Evolutionary conservation across 2,329 filamentous ascomycete genomes (phyloP).

Genomic region (Penicillium nordicum): DNA sequence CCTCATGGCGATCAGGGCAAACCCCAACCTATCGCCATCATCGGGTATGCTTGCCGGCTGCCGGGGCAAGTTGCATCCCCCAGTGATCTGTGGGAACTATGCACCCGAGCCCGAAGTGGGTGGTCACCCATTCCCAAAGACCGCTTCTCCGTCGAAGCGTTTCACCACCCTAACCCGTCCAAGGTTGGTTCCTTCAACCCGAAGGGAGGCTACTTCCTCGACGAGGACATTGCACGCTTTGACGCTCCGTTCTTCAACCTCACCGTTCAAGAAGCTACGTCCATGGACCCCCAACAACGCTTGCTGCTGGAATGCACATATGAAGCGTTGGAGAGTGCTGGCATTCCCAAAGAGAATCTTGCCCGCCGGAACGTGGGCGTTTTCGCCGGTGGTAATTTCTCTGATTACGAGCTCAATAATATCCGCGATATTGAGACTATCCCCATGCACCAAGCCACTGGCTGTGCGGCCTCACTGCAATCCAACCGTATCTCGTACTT

Average conservation of each 20-base stretch:
- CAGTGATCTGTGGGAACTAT: slow-evolving; percentile 24
- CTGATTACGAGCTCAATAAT: slow-evolving; percentile 25
- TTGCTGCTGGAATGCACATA: slow-evolving; percentile 25
- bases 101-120: slow-evolving; percentile 22
- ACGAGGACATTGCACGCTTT: slow-evolving; percentile 26
- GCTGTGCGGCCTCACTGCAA: slow-evolving; percentile 20
- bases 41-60: slow-evolving; percentile 27
- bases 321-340: slow-evolving; percentile 30
- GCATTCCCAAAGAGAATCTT: slow-evolving; percentile 26
- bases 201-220: slow-evolving; percentile 25
- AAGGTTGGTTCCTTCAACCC: slow-evolving; percentile 23
- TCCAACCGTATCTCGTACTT: slow-evolving; percentile 31
- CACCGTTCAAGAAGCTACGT: slow-evolving; percentile 22
- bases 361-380: slow-evolving; percentile 23
- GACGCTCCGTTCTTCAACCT: slow-evolving; percentile 29
- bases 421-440: slow-evolving; percentile 22
- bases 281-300: slow-evolving; percentile 28
- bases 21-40: slow-evolving; percentile 23
- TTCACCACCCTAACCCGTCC: slow-evolving; percentile 23
- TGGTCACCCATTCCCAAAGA: slow-evolving; percentile 22
- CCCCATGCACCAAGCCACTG: slow-evolving; percentile 22
- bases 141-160: slow-evolving; percentile 21
- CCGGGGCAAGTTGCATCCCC: slow-evolving; percentile 23
- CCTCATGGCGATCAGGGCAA: neutral
- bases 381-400: slow-evolving; percentile 21